Evolutionary conservation across 305 asterid species (phyloP).

Genomic region (Solanum hybrid): DNA sequence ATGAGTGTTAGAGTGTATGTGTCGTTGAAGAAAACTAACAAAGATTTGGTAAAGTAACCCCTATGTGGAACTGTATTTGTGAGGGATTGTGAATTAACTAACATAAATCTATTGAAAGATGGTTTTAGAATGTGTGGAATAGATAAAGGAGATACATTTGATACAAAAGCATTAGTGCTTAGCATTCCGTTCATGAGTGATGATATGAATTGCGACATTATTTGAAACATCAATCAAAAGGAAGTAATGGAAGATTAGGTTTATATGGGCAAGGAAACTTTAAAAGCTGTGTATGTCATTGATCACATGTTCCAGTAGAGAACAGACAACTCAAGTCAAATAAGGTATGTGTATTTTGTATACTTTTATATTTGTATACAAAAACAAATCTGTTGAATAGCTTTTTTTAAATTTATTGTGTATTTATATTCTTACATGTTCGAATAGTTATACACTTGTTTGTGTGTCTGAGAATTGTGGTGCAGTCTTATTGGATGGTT

Average conservation of each 20-base stretch:
- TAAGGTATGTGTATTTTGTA: too few species aligned
- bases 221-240: neutral
- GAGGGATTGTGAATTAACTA: neutral
- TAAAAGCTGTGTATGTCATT: too few species aligned
- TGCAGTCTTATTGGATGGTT: too few species aligned
- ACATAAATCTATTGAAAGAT: neutral
- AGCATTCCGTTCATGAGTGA: neutral
- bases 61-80: neutral
- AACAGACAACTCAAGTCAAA: too few species aligned
- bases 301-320: too few species aligned
- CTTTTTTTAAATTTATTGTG: too few species aligned
- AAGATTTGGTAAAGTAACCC: neutral
- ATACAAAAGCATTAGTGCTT: neutral
- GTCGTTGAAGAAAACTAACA: neutral
- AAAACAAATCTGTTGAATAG: too few species aligned
- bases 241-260: neutral
- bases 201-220: neutral
- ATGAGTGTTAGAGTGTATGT: neutral
- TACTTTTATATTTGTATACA: too few species aligned
- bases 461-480: too few species aligned
- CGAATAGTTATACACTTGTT: too few species aligned
- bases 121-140: neutral
- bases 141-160: neutral
- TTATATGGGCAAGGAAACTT: too few species aligned
- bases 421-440: too few species aligned